Conservation (phyloP, 352 stramenopile species). For the Phytophthora pseudosyringae region DNA sequence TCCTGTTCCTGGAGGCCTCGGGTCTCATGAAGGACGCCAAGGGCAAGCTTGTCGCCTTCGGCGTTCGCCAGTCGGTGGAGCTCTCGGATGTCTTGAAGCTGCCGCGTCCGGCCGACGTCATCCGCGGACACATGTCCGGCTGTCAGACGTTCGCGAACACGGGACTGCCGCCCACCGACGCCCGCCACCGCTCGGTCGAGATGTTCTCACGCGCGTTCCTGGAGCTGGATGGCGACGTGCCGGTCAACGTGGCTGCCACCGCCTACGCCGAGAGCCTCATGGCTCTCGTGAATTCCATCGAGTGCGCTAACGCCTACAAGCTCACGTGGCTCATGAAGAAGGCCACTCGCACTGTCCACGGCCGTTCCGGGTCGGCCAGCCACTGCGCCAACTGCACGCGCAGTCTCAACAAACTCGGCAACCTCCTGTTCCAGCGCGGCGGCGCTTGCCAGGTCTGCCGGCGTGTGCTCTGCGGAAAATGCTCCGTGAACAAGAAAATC, state of each 20-base stretch:
- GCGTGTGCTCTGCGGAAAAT: slow-evolving; percentile 38
- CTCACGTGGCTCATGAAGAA: slow-evolving; percentile 45
- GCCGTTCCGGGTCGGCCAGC: slow-evolving; percentile 14
- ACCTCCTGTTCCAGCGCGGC: slow-evolving; percentile 26
- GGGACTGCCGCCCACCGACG: slow-evolving; percentile 18
- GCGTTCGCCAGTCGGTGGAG: slow-evolving; percentile 38
- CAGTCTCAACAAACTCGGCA: slow-evolving; percentile 42
- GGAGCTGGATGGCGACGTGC: slow-evolving; percentile 33
- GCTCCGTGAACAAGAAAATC: slow-evolving; percentile 45
- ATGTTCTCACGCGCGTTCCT: slow-evolving; percentile 40
- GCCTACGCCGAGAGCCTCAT: slow-evolving; percentile 28
- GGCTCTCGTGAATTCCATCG: slow-evolving; percentile 35
- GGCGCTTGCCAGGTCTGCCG: slow-evolving; percentile 40
- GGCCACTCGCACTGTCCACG: slow-evolving; percentile 4
- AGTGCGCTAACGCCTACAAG: slow-evolving; percentile 42
- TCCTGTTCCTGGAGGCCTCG: slow-evolving; percentile 48
- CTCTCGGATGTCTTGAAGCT: slow-evolving; percentile 34
- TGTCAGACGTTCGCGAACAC: slow-evolving; percentile 40
- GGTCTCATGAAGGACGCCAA: slow-evolving; percentile 40
- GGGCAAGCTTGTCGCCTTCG: slow-evolving; percentile 36
- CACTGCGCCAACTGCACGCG: slow-evolving; percentile 39
- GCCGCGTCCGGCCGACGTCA: slow-evolving; percentile 33
- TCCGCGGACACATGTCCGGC: slow-evolving; percentile 33
- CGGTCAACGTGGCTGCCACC: slow-evolving; percentile 21
- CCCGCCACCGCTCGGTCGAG: slow-evolving; percentile 28